Evolutionary conservation across 371 early-diverging fungal species (phyloP).

Genomic region (Mucor mucedo): DNA sequence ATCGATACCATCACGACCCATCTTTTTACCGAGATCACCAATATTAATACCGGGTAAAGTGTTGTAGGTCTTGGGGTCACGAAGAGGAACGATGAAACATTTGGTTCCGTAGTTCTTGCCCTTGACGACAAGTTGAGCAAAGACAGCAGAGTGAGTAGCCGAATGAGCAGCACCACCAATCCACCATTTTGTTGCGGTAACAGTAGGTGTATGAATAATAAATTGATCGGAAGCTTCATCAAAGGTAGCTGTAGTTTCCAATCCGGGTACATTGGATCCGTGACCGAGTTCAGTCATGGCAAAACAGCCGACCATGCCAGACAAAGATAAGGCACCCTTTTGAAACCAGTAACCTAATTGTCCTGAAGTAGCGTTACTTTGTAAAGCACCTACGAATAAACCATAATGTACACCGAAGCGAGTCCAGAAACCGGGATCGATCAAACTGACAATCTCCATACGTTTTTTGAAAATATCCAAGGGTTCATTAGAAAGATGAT

Average conservation of each 20-base stretch:
- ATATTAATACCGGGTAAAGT: conserved; percentile 68
- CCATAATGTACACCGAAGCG: conserved; percentile 92
- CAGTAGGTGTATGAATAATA: conserved; percentile 86
- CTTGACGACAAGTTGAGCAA: conserved; percentile 81
- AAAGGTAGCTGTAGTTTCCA: conserved; percentile 94
- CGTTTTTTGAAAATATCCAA: conserved; percentile 76
- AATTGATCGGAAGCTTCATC: conserved; percentile 85
- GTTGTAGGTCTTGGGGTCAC: conserved; percentile 62
- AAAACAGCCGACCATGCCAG: conserved; percentile 87
- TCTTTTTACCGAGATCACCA: conserved; percentile 77
- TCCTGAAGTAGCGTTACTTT: conserved; percentile 85
- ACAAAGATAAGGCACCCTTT: conserved; percentile 84
- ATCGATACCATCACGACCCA: conserved; percentile 85
- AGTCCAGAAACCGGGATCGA: conserved; percentile 94
- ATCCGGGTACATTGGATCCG: conserved; percentile 90
- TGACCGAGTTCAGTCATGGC: conserved; percentile 92
- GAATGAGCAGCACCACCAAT: conserved; percentile 91
- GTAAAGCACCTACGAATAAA: conserved; percentile 87
- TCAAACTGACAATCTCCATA: conserved; percentile 81
- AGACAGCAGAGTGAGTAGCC: conserved; percentile 83
- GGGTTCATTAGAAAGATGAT: conserved; percentile 78
- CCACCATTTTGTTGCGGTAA: conserved; percentile 97
- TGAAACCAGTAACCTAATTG: conserved; percentile 90
- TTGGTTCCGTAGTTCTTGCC: conserved; percentile 82
- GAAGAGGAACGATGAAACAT: conserved; percentile 75